phyloP scores from a whole-genome alignment of 106 monocot genomes.

The Apostasia shenzhenica region DNA sequence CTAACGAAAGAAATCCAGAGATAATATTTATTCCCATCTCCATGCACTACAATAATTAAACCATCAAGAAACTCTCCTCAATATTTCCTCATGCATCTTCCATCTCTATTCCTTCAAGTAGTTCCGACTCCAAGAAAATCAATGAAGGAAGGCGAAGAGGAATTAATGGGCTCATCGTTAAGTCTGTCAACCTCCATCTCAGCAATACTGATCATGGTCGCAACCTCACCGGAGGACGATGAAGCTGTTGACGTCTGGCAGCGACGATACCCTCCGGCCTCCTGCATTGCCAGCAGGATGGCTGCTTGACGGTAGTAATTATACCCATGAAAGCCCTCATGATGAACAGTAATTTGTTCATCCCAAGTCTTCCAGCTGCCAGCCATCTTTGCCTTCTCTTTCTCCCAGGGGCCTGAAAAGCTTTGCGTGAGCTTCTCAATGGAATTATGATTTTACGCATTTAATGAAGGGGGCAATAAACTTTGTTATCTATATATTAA shows the following conservation, averaged over 20 bases:
- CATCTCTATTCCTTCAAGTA: neutral
- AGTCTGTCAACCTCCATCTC: neutral
- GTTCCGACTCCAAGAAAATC: slow-evolving; percentile 20
- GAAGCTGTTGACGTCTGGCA: neutral
- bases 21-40: too few species aligned
- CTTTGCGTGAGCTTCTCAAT: slow-evolving; percentile 8
- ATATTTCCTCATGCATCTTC: too few species aligned
- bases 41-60: too few species aligned
- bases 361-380: neutral
- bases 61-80: too few species aligned
- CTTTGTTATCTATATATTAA: too few species aligned
- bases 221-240: neutral
- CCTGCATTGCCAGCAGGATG: neutral
- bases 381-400: neutral
- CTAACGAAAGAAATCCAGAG: too few species aligned
- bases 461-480: neutral
- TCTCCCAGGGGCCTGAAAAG: neutral
- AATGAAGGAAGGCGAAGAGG: slow-evolving; percentile 11
- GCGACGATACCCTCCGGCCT: neutral
- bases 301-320: neutral
- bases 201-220: neutral
- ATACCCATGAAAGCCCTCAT: neutral
- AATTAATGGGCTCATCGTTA: neutral
- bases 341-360: too few species aligned
- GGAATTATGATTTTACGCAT: neutral